Percentiles rank a stretch among this genome's conserved stretches.
These are phyloP conservation scores for Starmerella tilneyi DNA, from an alignment of 805 yeast species.

Conservation along the genomic window DNA sequence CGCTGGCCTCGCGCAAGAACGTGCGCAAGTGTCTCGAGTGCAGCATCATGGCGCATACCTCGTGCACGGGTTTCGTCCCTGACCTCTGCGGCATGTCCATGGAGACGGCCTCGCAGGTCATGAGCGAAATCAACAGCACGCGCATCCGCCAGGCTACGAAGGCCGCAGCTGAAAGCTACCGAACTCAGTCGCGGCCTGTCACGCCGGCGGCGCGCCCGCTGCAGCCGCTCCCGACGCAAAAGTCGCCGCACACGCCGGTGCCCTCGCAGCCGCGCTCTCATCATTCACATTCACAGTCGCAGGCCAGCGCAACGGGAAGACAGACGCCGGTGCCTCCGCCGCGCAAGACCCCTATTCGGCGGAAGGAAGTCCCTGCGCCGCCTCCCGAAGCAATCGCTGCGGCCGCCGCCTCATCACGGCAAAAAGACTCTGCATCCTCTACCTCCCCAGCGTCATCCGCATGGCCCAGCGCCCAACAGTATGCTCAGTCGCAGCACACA, in stretches of 20 bases:
- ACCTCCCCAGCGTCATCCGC: too few relatives aligned
- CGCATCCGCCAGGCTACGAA: slow-evolving; percentile 27
- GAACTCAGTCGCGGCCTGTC: neutral
- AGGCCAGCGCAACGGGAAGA: neutral
- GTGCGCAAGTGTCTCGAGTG: slow-evolving; percentile 83
- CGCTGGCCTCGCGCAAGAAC: slow-evolving; percentile 79
- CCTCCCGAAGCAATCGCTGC: neutral
- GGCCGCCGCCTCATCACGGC: neutral
- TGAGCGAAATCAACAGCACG: slow-evolving; percentile 66
- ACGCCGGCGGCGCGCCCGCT: neutral
- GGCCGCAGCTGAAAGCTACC: slow-evolving; percentile 20
- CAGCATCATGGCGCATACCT: slow-evolving; percentile 88
- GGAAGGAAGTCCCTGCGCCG: slow-evolving; percentile 20
- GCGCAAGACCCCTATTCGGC: slow-evolving; percentile 18
- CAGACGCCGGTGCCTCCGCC: slow-evolving; percentile 8
- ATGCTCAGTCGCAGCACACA: neutral
- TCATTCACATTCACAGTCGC: slow-evolving; percentile 6
- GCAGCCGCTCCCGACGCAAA: neutral
- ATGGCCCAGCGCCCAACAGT: neutral
- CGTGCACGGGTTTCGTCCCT: slow-evolving; percentile 89
- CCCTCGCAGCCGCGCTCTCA: neutral
- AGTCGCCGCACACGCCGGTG: neutral
- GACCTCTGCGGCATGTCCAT: slow-evolving; percentile 98
- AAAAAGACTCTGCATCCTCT: neutral
- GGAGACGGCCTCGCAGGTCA: slow-evolving; percentile 87